These are phyloP conservation scores for Colletotrichum sp. DNA, from an alignment of 2,329 filamentous ascomycete species.

Conservation along the genomic window DNA sequence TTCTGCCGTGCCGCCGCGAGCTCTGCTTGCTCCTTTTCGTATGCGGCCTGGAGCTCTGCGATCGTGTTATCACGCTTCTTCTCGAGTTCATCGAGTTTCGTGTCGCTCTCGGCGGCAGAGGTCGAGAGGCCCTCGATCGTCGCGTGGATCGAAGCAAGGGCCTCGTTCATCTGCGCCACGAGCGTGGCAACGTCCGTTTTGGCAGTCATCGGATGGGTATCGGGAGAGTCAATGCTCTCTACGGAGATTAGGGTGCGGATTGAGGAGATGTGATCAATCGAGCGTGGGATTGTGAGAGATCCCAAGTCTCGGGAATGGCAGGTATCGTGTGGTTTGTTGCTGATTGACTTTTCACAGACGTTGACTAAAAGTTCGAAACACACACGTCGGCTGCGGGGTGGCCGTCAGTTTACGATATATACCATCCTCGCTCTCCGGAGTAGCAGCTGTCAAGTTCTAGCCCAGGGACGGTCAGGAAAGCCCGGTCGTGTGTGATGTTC, in stretches of 20 bases:
- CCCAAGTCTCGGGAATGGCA: background rate
- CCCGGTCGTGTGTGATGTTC: slow-evolving; percentile 6
- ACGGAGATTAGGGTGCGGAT: background rate
- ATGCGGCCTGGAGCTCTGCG: slow-evolving; percentile 32
- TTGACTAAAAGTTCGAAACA: background rate
- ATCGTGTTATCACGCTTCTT: slow-evolving; percentile 37
- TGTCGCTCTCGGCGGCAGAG: slow-evolving; percentile 31
- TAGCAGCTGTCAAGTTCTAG: background rate
- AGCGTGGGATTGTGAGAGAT: background rate
- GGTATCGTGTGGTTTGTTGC: background rate
- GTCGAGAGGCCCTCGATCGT: slow-evolving; percentile 38
- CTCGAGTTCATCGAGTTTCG: slow-evolving; percentile 43
- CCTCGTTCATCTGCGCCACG: slow-evolving; percentile 47
- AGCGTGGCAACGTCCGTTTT: slow-evolving; percentile 40
- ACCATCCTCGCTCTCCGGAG: slow-evolving; percentile 3
- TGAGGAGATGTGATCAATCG: background rate
- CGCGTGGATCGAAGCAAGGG: slow-evolving; percentile 40
- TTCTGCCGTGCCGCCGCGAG: slow-evolving; percentile 30
- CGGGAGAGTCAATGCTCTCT: background rate
- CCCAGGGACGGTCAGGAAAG: background rate
- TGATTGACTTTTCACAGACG: background rate
- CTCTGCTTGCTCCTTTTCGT: slow-evolving; percentile 32
- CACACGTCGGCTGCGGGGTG: background rate
- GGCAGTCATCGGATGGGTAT: slow-evolving; percentile 5
- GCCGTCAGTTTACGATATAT: slow-evolving; percentile 14